Percentiles rank a stretch among this genome's conserved stretches.
phyloP scores from a whole-genome alignment of 208 protist genomes.

The Leishmania aethiopica region DNA sequence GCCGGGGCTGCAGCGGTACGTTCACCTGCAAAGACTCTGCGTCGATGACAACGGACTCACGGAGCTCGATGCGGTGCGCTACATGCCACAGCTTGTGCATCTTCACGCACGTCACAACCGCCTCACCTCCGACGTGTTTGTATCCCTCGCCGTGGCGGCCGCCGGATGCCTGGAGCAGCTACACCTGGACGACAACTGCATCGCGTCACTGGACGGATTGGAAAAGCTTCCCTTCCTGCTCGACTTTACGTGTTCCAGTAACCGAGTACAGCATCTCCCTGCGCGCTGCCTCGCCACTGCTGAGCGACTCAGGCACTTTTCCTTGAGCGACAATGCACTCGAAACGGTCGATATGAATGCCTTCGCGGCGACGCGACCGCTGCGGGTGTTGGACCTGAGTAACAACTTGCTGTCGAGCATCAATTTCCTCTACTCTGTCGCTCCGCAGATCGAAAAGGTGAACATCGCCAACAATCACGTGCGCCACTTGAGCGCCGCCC shows the following conservation, averaged over 20 bases:
- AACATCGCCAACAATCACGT: constrained; percentile 63
- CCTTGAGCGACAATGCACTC: constrained; percentile 47
- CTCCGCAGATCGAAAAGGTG: constrained; percentile 55
- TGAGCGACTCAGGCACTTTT: constrained; percentile 48
- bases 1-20: constrained; percentile 40
- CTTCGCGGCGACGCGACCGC: constrained; percentile 43
- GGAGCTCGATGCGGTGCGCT: constrained; percentile 51
- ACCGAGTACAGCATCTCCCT: constrained; percentile 44
- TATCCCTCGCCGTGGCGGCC: constrained; percentile 32
- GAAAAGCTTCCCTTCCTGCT: constrained; percentile 59
- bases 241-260: constrained; percentile 51
- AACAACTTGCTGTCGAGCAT: constrained; percentile 53
- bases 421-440: constrained; percentile 52
- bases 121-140: constrained; percentile 57
- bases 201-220: constrained; percentile 61
- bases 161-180: constrained; percentile 61
- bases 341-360: constrained; percentile 32
- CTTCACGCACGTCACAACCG: constrained; percentile 67
- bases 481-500: constrained; percentile 25
- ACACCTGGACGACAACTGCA: constrained; percentile 58
- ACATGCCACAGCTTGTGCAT: constrained; percentile 57
- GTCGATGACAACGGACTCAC: constrained; percentile 71
- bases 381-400: constrained; percentile 63
- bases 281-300: constrained; percentile 21
- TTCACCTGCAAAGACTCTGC: constrained; percentile 68